phyloP scores from a whole-genome alignment of 2,329 filamentous ascomycete genomes.

The Cladosporium austrohemisphaericum region DNA sequence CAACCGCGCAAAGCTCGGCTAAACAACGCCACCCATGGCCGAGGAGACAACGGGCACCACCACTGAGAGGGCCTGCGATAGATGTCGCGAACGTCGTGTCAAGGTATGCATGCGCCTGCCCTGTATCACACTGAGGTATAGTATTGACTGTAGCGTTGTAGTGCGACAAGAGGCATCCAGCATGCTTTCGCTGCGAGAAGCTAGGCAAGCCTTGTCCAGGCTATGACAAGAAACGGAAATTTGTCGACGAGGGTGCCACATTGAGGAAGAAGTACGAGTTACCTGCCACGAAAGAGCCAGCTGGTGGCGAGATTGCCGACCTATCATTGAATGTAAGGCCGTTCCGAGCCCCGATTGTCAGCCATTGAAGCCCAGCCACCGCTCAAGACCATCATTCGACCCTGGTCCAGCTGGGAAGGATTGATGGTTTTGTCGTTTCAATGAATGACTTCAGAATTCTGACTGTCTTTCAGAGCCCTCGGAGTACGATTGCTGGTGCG shows the following conservation, averaged over 20 bases:
- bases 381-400: too few species aligned
- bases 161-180: constrained; percentile 32
- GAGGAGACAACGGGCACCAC: neutral
- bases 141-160: constrained; percentile 11
- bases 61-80: constrained; percentile 31
- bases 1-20: constrained; percentile 10
- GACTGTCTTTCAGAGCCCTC: constrained; percentile 9
- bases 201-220: constrained; percentile 34
- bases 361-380: neutral
- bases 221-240: constrained; percentile 36
- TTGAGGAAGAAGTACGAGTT: constrained; percentile 30
- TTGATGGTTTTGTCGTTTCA: too few species aligned
- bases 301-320: constrained; percentile 11
- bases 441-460: too few species aligned
- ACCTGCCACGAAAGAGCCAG: constrained; percentile 2
- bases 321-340: constrained; percentile 11
- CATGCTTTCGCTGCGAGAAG: constrained; percentile 33
- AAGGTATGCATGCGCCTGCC: constrained; percentile 24
- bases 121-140: neutral
- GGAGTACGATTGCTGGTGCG: constrained; percentile 6
- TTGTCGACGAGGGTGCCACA: constrained; percentile 33
- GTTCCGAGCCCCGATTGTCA: neutral
- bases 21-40: constrained; percentile 2
- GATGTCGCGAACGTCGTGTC: constrained; percentile 33
- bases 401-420: too few species aligned